Base-by-base conservation (phyloP, 2,329 filamentous ascomycete genomes). In the Aspergillus floridensis region DNA sequence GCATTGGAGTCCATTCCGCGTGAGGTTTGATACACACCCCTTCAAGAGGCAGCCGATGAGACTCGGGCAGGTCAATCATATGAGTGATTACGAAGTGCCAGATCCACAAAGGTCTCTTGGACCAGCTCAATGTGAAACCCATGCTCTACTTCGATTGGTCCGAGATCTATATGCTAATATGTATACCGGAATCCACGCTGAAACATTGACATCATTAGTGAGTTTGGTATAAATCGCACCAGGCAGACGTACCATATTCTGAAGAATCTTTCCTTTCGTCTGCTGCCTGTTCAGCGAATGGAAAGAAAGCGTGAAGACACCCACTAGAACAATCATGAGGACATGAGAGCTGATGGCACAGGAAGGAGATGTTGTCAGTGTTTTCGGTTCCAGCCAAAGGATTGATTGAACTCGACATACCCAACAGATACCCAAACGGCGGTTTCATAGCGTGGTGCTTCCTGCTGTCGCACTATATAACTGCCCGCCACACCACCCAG, bases 351-450 rank as follows among this genome's bases (percentile, higher is more conserved):
- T 74, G 46, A 14, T 50, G 22, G 29, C 10, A 38, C 19, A 19
- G 21, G 16, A 14, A 32, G 21, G 10, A 29, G 19, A 55, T 35
- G 12, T 41, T n/a, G 7, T 31, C 5, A 54, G 24, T 24, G 14
- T 21, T 5, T 11, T 12, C 8, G 11, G 5, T 22, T n/a, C 19
- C 14, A 6, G n/a, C n/a, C 7, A 5, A 46, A 11, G 3, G 26
- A 14, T 24, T 4, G 44, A 6, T 29, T 29, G 31, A 31, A 4
- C 22, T 10, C 2, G 19, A 65, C 68, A 61, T 57, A 77, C 70
- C 82, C 86, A 59, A 89, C 87, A 12, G 84, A 86, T 14, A 88
- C 80, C 86, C 86, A 89, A 14, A 89, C 82, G 2, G 87, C 87
- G 2, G 87, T 89, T 59, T 79, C 71, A 70, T 89, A 89, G 58